Evolutionary conservation across 1,284 basidiomycete genomes (phyloP).

Genomic region (Rhodofomes roseus): DNA sequence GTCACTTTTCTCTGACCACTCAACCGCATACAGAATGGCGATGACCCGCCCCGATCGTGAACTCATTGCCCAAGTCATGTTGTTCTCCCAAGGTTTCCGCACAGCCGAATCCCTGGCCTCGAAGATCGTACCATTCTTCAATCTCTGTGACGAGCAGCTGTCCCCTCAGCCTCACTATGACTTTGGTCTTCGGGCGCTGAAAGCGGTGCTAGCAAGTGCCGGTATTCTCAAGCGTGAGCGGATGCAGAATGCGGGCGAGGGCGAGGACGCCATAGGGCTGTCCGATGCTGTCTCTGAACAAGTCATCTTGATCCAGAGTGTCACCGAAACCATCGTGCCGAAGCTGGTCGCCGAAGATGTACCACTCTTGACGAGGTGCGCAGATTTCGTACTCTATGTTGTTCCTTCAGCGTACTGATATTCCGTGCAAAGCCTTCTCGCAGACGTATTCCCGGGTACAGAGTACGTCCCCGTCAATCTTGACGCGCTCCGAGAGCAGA

Average conservation of each 20-base stretch:
- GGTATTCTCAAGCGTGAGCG: slow-evolving; percentile 97
- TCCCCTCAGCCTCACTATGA: slow-evolving; percentile 99
- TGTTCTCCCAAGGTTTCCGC: slow-evolving; percentile 99
- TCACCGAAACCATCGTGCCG: slow-evolving; percentile 98
- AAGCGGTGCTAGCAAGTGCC: slow-evolving; percentile 94
- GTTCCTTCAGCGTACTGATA: background rate
- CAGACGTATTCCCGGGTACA: slow-evolving; percentile 97
- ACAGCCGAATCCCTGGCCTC: slow-evolving; percentile 94
- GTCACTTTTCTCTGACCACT: background rate
- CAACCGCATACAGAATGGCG: slow-evolving; percentile 71
- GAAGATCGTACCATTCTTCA: slow-evolving; percentile 99
- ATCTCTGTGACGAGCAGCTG: slow-evolving; percentile 94
- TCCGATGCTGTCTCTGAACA: slow-evolving; percentile 83
- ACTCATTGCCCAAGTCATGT: slow-evolving; percentile 98
- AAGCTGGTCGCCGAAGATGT: slow-evolving; percentile 98
- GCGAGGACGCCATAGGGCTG: slow-evolving; percentile 47
- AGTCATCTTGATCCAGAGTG: slow-evolving; percentile 97
- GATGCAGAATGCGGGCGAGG: slow-evolving; percentile 47
- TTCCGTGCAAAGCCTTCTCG: slow-evolving; percentile 64
- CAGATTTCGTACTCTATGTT: slow-evolving; percentile 3
- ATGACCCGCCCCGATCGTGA: slow-evolving; percentile 99
- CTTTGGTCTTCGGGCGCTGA: slow-evolving; percentile 96
- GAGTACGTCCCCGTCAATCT: slow-evolving; percentile 89
- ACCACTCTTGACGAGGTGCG: slow-evolving; percentile 84
- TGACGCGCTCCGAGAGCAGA: slow-evolving; percentile 80